Conservation (phyloP, 345 rosid genomes). For the Moringa oleifera region DNA sequence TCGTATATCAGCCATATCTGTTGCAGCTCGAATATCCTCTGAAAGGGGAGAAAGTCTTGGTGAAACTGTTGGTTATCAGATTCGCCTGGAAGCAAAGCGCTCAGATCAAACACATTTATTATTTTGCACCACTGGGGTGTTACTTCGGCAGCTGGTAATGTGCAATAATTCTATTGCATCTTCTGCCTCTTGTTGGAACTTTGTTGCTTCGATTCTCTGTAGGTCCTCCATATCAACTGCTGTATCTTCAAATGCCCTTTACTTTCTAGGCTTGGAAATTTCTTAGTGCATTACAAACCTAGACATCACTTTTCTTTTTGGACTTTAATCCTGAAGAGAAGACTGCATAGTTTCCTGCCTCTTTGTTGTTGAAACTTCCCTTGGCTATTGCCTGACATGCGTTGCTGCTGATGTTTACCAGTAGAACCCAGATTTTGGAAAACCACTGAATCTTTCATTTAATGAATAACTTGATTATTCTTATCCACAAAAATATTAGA, state of each 20-base stretch:
- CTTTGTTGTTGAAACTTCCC: background rate
- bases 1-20: constrained; percentile 92
- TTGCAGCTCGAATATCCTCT: constrained; percentile 85
- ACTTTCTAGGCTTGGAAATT: no score
- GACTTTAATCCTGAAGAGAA: background rate
- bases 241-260: no score
- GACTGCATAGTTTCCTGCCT: background rate
- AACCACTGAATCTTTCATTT: background rate
- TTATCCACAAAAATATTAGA: background rate
- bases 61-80: constrained; percentile 92
- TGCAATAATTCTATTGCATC: constrained; percentile 8
- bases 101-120: constrained; percentile 77
- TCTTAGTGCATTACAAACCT: background rate
- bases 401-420: background rate
- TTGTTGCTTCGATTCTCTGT: no score
- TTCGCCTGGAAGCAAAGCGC: constrained; percentile 77
- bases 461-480: background rate
- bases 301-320: background rate
- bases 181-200: background rate
- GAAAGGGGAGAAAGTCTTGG: constrained; percentile 93
- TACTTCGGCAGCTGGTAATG: constrained; percentile 79
- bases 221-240: no score
- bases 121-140: constrained; percentile 93
- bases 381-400: background rate
- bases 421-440: background rate